Percentiles rank a stretch among this genome's conserved stretches.
Evolutionary conservation across 2,329 filamentous ascomycete genomes (phyloP).

Genomic region (Bertia moriformis): DNA sequence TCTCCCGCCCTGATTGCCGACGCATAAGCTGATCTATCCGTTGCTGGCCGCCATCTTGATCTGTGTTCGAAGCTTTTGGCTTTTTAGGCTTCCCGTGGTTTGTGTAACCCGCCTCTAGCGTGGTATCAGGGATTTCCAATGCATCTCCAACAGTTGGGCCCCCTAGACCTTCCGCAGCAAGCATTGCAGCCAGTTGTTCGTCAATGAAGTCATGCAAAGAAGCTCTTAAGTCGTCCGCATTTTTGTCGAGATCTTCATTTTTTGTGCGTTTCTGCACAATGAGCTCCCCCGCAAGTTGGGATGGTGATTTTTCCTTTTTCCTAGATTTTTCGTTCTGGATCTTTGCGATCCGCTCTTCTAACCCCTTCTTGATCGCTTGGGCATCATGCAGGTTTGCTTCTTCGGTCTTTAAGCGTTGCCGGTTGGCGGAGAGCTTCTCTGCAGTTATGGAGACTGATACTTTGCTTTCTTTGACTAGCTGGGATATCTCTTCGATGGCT

Average conservation of each 20-base stretch:
- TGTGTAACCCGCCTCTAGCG: constrained; percentile 13
- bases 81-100: constrained; percentile 13
- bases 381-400: constrained; percentile 29
- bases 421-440: constrained; percentile 23
- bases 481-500: constrained; percentile 52
- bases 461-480: constrained; percentile 49
- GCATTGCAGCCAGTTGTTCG: constrained; percentile 54
- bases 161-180: constrained; percentile 71
- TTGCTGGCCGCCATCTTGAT: constrained; percentile 11
- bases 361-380: constrained; percentile 23
- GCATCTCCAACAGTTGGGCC: constrained; percentile 69
- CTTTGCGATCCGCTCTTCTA: constrained; percentile 40
- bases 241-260: constrained; percentile 42
- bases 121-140: constrained; percentile 40
- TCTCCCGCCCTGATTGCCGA: constrained; percentile 11
- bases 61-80: constrained; percentile 5
- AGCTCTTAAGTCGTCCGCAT: constrained; percentile 45
- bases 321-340: constrained; percentile 42
- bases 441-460: constrained; percentile 34
- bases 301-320: constrained; percentile 39
- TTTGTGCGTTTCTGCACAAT: constrained; percentile 44
- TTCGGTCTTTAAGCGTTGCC: constrained; percentile 33
- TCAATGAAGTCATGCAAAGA: constrained; percentile 59
- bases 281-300: constrained; percentile 46
- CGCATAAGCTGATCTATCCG: constrained; percentile 23